Percentiles rank a stretch among this genome's conserved stretches.
These are phyloP conservation scores for Cercospora sp. DNA, from an alignment of 2,329 filamentous ascomycete genomes.

Conservation along the genomic window DNA sequence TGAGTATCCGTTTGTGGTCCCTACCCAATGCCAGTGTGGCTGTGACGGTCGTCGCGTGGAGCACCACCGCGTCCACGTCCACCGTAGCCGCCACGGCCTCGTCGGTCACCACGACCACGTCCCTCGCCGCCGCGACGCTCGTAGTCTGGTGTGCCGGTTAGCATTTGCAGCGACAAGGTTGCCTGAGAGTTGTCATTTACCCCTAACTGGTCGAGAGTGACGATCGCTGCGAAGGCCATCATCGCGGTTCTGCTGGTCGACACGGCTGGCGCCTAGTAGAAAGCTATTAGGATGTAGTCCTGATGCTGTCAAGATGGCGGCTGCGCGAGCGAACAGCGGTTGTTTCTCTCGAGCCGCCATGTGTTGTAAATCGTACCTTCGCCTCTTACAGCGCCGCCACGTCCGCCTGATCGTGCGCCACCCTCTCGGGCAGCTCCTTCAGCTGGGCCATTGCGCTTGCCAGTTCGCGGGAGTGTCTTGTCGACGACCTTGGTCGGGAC, in stretches of 20 bases:
- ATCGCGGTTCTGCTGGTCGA: constrained; percentile 65
- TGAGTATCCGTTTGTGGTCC: constrained; percentile 31
- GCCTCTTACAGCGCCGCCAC: constrained; percentile 64
- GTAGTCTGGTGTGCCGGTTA: constrained; percentile 15
- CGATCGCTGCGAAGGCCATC: constrained; percentile 59
- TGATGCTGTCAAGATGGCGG: background rate
- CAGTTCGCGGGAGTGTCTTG: constrained; percentile 72
- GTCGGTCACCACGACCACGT: constrained; percentile 50
- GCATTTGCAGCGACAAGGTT: background rate
- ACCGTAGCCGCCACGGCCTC: constrained; percentile 50
- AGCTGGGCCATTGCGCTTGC: constrained; percentile 84
- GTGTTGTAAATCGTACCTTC: constrained; percentile 62
- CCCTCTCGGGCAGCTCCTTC: constrained; percentile 58
- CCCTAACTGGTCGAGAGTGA: constrained; percentile 42
- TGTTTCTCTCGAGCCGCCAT: background rate
- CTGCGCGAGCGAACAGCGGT: background rate
- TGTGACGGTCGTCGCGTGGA: constrained; percentile 62
- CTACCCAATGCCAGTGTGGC: constrained; percentile 60
- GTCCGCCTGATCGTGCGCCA: constrained; percentile 45
- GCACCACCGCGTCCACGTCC: constrained; percentile 51
- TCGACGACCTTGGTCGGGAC: constrained; percentile 81
- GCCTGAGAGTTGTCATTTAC: constrained; percentile 25
- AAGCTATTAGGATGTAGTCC: background rate
- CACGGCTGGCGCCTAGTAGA: constrained; percentile 76
- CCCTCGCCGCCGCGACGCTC: constrained; percentile 49